Percentiles rank a stretch among this genome's conserved stretches.
These are phyloP conservation scores for Heritiera littoralis DNA, from an alignment of 345 rosid genomes.

Conservation along the genomic window DNA sequence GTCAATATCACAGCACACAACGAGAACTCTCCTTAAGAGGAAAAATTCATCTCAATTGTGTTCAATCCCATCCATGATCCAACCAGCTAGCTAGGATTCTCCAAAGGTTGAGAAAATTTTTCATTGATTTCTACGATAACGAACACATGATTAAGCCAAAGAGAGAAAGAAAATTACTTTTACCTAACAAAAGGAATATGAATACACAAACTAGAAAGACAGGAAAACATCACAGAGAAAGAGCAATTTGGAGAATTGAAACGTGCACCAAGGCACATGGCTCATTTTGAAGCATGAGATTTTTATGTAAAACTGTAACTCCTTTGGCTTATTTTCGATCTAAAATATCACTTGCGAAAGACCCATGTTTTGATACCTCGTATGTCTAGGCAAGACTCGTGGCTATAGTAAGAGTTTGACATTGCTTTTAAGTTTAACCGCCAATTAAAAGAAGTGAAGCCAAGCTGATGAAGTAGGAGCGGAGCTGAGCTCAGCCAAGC, in stretches of 20 bases:
- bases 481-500: conserved; percentile 10
- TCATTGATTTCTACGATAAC: not conserved
- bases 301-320: conserved; percentile 22
- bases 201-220: not conserved
- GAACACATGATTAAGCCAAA: not conserved
- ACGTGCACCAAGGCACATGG: conserved; percentile 14
- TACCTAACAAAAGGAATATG: not conserved
- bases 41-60: not conserved
- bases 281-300: conserved; percentile 23
- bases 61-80: not conserved
- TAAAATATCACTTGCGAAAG: not conserved
- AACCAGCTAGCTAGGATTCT: not conserved
- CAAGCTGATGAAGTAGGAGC: not conserved
- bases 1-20: not conserved
- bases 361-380: conserved; percentile 24
- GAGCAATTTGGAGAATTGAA: not conserved
- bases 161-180: not conserved
- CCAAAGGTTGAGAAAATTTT: not conserved
- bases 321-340: not conserved
- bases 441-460: not conserved
- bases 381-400: conserved; percentile 28
- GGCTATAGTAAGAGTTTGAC: conserved; percentile 7
- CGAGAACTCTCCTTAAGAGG: not conserved
- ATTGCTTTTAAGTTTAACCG: not conserved
- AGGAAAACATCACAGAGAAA: not conserved